Conservation (phyloP, 129 eudicot genomes). For the Saussurea involucrata region DNA sequence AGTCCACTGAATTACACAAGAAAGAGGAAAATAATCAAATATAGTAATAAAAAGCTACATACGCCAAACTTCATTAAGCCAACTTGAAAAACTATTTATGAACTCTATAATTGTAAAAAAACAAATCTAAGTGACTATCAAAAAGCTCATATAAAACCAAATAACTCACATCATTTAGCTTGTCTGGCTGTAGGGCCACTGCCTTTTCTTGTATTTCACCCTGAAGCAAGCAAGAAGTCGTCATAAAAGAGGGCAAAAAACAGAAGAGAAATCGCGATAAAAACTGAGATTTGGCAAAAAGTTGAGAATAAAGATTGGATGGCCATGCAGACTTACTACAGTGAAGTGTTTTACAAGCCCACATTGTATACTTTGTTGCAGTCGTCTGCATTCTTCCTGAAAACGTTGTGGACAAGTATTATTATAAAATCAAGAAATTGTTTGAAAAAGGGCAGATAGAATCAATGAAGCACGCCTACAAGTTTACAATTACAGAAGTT, state of each 20-base stretch:
- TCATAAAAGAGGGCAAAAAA: background rate
- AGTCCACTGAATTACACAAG: conserved; percentile 47
- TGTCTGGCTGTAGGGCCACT: conserved; percentile 60
- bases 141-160: conserved; percentile 7
- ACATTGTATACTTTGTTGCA: conserved; percentile 79
- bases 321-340: conserved; percentile 57
- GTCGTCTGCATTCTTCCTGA: conserved; percentile 93
- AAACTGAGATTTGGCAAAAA: background rate
- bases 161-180: conserved; percentile 70
- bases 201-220: conserved; percentile 90
- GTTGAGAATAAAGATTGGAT: background rate
- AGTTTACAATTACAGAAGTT: background rate
- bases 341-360: conserved; percentile 83
- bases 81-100: background rate
- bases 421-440: background rate
- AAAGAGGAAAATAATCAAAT: conserved; percentile 7
- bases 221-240: conserved; percentile 35
- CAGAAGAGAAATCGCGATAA: background rate
- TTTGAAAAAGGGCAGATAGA: background rate
- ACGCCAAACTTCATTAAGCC: background rate
- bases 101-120: conserved; percentile 1
- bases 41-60: conserved; percentile 6
- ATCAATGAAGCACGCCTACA: conserved; percentile 12
- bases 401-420: conserved; percentile 14
- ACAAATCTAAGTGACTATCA: background rate